These are phyloP conservation scores for Leccinum subrobustum DNA, from an alignment of 1,284 basidiomycete genomes.

Conservation along the genomic window DNA sequence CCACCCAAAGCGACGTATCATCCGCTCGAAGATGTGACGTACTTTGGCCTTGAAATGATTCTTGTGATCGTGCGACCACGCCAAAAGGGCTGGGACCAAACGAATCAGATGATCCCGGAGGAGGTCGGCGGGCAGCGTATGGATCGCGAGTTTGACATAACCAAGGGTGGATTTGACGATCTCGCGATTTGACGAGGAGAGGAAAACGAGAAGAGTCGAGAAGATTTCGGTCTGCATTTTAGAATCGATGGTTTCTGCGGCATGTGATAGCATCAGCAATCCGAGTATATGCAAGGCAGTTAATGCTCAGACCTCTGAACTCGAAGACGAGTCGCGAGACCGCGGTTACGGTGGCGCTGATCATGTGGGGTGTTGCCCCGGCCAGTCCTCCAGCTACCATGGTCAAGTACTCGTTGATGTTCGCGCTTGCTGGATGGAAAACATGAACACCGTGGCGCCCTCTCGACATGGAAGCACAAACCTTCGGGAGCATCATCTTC, in stretches of 20 bases:
- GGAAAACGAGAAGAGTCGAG: constrained; percentile 85
- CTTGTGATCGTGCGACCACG: constrained; percentile 96
- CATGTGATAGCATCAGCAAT: constrained; percentile 3
- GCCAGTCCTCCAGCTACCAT: constrained; percentile 97
- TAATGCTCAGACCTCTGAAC: constrained; percentile 71
- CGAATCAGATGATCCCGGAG: constrained; percentile 74
- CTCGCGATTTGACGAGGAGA: constrained; percentile 92
- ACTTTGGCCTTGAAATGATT: constrained; percentile 99
- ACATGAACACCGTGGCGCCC: constrained; percentile 5
- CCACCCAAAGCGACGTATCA: constrained; percentile 90
- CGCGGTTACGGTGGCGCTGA: constrained; percentile 94
- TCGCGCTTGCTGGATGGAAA: constrained; percentile 63
- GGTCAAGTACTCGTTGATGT: constrained; percentile 90
- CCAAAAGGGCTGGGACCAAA: constrained; percentile 84
- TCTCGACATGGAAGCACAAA: constrained; percentile 31
- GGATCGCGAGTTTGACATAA: constrained; percentile 91
- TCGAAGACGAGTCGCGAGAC: constrained; percentile 95
- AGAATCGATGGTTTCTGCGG: constrained; percentile 65
- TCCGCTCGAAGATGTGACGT: constrained; percentile 94
- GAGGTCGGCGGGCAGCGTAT: constrained; percentile 73
- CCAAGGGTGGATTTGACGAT: constrained; percentile 97
- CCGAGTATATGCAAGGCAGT: neutral
- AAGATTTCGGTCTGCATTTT: constrained; percentile 88
- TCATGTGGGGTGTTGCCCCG: constrained; percentile 95
- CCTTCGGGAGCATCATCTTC: constrained; percentile 63